A percentile compares a stretch with the other conserved stretches of the same genome.
Conservation (phyloP, 805 yeast genomes). For the Helenozyma rhizophorensis region DNA sequence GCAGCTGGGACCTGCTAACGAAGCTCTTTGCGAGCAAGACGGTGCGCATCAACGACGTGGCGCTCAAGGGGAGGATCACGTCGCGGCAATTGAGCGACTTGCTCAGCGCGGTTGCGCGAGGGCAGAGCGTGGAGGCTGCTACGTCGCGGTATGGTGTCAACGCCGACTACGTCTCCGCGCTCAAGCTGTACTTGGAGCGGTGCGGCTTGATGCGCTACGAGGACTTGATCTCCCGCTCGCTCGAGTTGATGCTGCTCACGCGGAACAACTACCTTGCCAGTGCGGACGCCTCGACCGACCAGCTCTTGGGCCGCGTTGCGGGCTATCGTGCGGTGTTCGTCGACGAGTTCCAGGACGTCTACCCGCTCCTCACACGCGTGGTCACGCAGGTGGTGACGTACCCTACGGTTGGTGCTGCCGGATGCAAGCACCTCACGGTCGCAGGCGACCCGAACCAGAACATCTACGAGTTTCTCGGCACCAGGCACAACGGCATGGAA, state of each 20-base stretch:
- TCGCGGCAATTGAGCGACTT: slow-evolving; percentile 21
- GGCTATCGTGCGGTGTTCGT: slow-evolving; percentile 43
- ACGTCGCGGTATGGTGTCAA: slow-evolving; percentile 20
- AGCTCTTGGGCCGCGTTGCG: slow-evolving; percentile 19
- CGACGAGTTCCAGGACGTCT: slow-evolving; percentile 75
- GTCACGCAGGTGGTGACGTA: slow-evolving; percentile 35
- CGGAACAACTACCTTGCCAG: slow-evolving; percentile 6
- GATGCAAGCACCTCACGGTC: slow-evolving; percentile 50
- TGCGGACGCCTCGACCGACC: slow-evolving; percentile 15
- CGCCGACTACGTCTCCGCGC: slow-evolving; percentile 22
- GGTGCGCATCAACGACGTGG: slow-evolving; percentile 22
- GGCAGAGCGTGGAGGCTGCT: slow-evolving; percentile 20
- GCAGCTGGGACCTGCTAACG: slow-evolving; percentile 43
- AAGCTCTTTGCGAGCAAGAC: slow-evolving; percentile 33
- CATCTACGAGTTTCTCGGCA: slow-evolving; percentile 63
- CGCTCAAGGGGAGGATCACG: slow-evolving; percentile 21
- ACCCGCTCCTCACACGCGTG: slow-evolving; percentile 45
- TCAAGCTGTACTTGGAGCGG: slow-evolving; percentile 25
- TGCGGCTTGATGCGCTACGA: slow-evolving; percentile 33
- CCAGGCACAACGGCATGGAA: slow-evolving; percentile 35
- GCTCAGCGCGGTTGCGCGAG: slow-evolving; percentile 21
- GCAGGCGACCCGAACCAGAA: slow-evolving; percentile 74
- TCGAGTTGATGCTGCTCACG: slow-evolving; percentile 22
- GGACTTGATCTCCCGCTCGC: slow-evolving; percentile 32
- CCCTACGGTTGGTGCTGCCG: slow-evolving; percentile 19